A percentile compares a stretch with the other conserved stretches of the same genome.
Conservation (phyloP, 108 stramenopile genomes). For the Chaetoceros tenuissimus region DNA sequence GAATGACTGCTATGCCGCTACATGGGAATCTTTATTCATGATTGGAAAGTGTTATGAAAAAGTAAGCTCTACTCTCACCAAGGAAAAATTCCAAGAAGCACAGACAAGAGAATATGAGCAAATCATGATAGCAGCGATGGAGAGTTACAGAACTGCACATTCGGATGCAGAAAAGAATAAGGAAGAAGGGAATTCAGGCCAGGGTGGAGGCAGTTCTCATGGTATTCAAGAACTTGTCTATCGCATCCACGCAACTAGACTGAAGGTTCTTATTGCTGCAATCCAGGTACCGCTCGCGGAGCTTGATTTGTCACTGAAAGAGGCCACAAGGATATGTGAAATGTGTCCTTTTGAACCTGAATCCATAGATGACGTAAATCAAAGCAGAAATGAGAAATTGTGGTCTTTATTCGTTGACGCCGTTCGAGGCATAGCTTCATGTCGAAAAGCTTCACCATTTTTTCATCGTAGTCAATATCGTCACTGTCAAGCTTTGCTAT, state of each 20-base stretch:
- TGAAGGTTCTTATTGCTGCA: constrained; percentile 62
- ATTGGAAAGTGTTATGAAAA: constrained; percentile 82
- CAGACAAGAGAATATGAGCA: constrained; percentile 48
- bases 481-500: constrained; percentile 71
- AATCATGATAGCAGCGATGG: constrained; percentile 39
- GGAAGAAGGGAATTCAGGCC: constrained; percentile 32
- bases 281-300: constrained; percentile 31
- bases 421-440: constrained; percentile 56
- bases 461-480: constrained; percentile 83
- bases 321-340: constrained; percentile 59
- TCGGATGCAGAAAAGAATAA: constrained; percentile 40
- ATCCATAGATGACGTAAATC: not conserved
- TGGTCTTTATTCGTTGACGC: constrained; percentile 67
- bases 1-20: constrained; percentile 8
- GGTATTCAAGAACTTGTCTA: constrained; percentile 66
- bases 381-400: constrained; percentile 24
- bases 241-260: constrained; percentile 68
- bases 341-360: constrained; percentile 29
- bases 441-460: constrained; percentile 43
- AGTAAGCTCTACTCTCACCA: constrained; percentile 48
- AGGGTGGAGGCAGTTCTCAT: constrained; percentile 72
- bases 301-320: constrained; percentile 33
- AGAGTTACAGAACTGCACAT: constrained; percentile 41
- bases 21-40: constrained; percentile 73
- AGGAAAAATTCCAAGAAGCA: constrained; percentile 28